These are phyloP conservation scores for Paspalum vaginatum DNA, from an alignment of 176 grass and related monocot species.

Conservation along the genomic window DNA sequence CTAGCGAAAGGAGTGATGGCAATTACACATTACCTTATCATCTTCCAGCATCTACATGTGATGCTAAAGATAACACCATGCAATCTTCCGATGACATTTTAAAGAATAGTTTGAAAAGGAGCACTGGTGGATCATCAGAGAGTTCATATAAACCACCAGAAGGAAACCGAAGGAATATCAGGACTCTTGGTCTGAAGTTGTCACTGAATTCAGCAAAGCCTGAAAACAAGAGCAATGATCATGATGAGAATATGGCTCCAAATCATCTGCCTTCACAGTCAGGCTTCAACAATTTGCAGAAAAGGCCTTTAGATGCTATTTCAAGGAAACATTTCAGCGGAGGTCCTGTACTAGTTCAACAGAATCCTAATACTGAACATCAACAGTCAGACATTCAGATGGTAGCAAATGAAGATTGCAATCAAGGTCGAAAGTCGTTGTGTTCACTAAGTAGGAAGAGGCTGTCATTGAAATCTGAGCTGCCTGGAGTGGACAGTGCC, in stretches of 20 bases:
- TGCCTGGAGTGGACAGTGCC: conserved; percentile 5
- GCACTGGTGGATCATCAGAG: conserved; percentile 18
- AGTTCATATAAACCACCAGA: conserved; percentile 28
- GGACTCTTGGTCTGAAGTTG: conserved; percentile 40
- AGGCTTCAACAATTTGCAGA: conserved; percentile 30
- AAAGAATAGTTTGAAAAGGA: conserved; percentile 28
- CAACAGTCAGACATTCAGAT: conserved; percentile 23
- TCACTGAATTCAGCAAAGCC: conserved; percentile 37
- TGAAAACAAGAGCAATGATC: conserved; percentile 44
- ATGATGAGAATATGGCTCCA: conserved; percentile 58
- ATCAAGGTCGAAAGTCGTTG: conserved; percentile 46
- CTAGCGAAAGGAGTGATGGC: conserved; percentile 19
- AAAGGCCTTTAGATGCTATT: conserved; percentile 38
- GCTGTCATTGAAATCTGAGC: conserved; percentile 45
- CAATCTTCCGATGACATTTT: conserved; percentile 41
- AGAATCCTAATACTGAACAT: conserved; percentile 19
- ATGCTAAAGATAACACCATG: conserved; percentile 2
- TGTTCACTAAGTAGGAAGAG: conserved; percentile 46
- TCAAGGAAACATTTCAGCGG: conserved; percentile 21
- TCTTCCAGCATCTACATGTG: conserved; percentile 28
- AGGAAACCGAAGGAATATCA: conserved; percentile 47
- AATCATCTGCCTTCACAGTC: conserved; percentile 25
- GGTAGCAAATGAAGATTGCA: conserved; percentile 39
- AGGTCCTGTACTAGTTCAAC: conserved; percentile 32
- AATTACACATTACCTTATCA: conserved; percentile 28